These are phyloP conservation scores for Oryza meyeriana DNA, from an alignment of 176 grass and related monocot genomes.

Conservation along the genomic window DNA sequence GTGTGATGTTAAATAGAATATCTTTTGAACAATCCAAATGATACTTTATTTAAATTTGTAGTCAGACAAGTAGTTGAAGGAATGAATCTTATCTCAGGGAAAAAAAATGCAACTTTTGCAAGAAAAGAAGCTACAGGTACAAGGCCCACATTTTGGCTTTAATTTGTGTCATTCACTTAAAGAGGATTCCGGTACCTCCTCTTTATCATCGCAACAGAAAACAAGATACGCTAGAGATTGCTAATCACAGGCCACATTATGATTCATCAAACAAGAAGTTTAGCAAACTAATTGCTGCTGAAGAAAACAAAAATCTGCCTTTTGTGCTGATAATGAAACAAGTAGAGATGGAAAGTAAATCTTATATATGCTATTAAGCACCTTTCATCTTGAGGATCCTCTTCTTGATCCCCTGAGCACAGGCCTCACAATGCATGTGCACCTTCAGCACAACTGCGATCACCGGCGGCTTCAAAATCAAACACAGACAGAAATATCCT, in stretches of 20 bases:
- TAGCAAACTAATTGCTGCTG: constrained; percentile 11
- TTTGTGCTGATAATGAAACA: not conserved
- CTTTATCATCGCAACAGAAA: not conserved
- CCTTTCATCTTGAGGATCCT: constrained; percentile 93
- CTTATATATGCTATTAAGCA: constrained; percentile 10
- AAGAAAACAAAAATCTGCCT: not conserved
- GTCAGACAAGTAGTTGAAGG: constrained; percentile 20
- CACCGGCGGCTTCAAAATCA: constrained; percentile 50
- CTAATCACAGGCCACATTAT: not conserved
- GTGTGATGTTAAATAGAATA: not conserved
- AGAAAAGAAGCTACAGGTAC: constrained; percentile 8
- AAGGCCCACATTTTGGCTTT: constrained; percentile 26
- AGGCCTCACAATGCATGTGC: constrained; percentile 89
- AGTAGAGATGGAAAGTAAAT: constrained; percentile 7
- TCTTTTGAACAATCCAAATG: not conserved
- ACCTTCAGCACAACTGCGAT: constrained; percentile 71
- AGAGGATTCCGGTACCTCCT: not conserved
- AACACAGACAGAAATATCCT: not conserved
- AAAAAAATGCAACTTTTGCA: constrained; percentile 5
- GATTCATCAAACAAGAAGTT: not conserved
- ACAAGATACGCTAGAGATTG: constrained; percentile 1
- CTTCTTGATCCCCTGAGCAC: constrained; percentile 67
- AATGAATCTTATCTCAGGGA: constrained; percentile 12
- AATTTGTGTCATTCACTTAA: not conserved
- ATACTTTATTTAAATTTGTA: not conserved